Evolutionary conservation across 768 basidiomycete species (phyloP), one percentile per base, ranked within the genome.

Genomic region (Mrakia gelida): DNA sequence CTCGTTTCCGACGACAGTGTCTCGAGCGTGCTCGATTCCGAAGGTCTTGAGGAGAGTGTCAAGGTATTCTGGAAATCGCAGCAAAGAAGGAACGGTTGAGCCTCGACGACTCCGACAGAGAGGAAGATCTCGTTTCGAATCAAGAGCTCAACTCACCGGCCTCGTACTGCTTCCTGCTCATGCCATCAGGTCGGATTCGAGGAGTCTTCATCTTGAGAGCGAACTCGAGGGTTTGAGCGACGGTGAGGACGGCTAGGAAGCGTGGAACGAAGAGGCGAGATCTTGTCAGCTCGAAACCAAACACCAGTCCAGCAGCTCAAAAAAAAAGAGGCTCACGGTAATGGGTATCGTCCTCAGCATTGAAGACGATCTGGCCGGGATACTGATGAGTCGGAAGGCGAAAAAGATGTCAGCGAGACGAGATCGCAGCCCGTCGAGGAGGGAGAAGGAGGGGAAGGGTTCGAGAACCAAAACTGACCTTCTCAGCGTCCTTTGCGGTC

Each of bases 1-100:
- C 26, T 90, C 91, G 85, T 94, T 89, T 9, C 94, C 94, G 67
- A 95, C 87, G 38, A 79, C 54, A 1, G 78, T 79, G 32, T 79
- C 74, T 26, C 21, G 13, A 9, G 75, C 67, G 74, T 79, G 74
- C 49, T 65, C 49, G 54, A 78, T 78, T 23, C 77, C 77, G 52
- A 78, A 72, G 23, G 77, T 78, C 63, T 78, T 78, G 65, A 78
- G 65, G 34, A 78, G 67, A 4, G 71, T 67, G 6, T 52, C 38
- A 16, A 79, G 75, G 68, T 49, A 75, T 3, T 70, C 61, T 59
- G 45, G 8, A 59, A 18, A 11, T 26, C 45, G n/a, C 28, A 26
- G 28, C 38, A 38, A 9, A 18, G 18, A 8, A 11, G 28, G n/a
- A 15, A 10, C 2, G 2, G 10, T 26, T 59, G 26, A 59, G 59